Conservation (phyloP, 306 rosid species). For the Rosa persica region DNA sequence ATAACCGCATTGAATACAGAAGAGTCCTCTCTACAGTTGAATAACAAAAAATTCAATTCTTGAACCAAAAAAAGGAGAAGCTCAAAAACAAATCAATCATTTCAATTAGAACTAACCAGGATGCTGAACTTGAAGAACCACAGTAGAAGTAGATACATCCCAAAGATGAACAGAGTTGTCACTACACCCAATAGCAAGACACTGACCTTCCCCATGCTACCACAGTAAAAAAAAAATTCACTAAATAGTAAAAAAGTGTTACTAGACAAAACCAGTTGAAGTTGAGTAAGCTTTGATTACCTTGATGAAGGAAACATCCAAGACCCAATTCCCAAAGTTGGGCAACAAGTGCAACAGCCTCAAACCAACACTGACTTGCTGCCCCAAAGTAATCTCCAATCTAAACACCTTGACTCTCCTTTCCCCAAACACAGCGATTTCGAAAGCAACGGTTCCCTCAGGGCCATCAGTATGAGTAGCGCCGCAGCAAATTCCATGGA, state of each 20-base stretch:
- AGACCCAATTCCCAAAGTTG: slow-evolving; percentile 69
- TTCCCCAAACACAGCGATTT: slow-evolving; percentile 74
- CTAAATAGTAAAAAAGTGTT: slow-evolving; percentile 8
- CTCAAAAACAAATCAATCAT: not conserved
- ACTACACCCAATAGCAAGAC: slow-evolving; percentile 73
- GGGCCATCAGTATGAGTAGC: not conserved
- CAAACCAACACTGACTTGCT: slow-evolving; percentile 28
- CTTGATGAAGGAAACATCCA: slow-evolving; percentile 83
- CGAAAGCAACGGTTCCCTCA: slow-evolving; percentile 13
- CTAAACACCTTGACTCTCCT: slow-evolving; percentile 63
- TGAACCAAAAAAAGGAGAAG: not conserved
- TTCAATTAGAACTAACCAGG: slow-evolving; percentile 62
- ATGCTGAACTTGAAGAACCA: slow-evolving; percentile 64
- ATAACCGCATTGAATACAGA: slow-evolving; percentile 85
- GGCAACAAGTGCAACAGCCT: slow-evolving; percentile 55
- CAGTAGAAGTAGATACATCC: slow-evolving; percentile 56
- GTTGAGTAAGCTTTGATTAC: slow-evolving; percentile 29
- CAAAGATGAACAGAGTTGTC: slow-evolving; percentile 84
- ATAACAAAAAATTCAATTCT: not conserved
- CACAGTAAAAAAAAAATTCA: slow-evolving; percentile 12
- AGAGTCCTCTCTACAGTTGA: slow-evolving; percentile 65
- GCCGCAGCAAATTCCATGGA: slow-evolving; percentile 67
- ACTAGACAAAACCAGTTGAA: not conserved
- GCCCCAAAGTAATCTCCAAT: slow-evolving; percentile 34
- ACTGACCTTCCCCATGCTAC: slow-evolving; percentile 38